These are phyloP conservation scores for Zopfia rhizophila DNA, from an alignment of 2,329 filamentous ascomycete species.

Conservation along the genomic window DNA sequence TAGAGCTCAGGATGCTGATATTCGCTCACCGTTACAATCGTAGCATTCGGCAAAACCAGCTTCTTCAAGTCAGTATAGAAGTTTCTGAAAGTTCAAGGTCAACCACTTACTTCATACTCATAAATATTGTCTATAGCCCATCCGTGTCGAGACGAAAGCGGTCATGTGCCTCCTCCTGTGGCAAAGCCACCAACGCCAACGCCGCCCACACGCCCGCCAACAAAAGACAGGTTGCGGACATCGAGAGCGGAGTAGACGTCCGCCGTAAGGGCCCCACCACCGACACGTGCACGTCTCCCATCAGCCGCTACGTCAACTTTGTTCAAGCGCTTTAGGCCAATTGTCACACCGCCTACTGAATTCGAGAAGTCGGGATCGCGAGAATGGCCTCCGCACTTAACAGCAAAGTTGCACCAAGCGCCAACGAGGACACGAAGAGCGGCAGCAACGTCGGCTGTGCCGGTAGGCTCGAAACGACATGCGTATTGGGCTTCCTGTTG, in stretches of 20 bases:
- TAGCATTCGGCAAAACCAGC: slow-evolving; percentile 42
- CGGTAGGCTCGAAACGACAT: not conserved
- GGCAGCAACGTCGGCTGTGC: not conserved
- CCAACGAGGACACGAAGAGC: not conserved
- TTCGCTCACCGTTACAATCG: slow-evolving; percentile 34
- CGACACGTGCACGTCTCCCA: no score
- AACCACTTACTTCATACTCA: slow-evolving; percentile 1
- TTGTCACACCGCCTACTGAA: slow-evolving; percentile 1
- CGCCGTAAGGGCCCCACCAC: no score
- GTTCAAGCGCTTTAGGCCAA: not conserved
- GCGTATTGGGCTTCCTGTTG: not conserved
- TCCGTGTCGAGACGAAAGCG: not conserved
- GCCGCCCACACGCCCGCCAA: slow-evolving; percentile 6
- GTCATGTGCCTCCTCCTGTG: not conserved
- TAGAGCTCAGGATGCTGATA: slow-evolving; percentile 43
- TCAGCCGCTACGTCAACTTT: not conserved
- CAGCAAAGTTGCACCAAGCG: not conserved
- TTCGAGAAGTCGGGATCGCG: not conserved
- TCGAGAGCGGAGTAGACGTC: slow-evolving; percentile 8
- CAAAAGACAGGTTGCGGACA: not conserved
- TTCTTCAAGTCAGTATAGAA: no score
- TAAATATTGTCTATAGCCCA: slow-evolving; percentile 2
- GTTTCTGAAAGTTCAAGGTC: no score
- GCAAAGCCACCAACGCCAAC: slow-evolving; percentile 3
- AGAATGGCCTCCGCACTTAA: slow-evolving; percentile 3